Conservation (phyloP, 1,284 basidiomycete species). For the Schizopora paradoxa region DNA sequence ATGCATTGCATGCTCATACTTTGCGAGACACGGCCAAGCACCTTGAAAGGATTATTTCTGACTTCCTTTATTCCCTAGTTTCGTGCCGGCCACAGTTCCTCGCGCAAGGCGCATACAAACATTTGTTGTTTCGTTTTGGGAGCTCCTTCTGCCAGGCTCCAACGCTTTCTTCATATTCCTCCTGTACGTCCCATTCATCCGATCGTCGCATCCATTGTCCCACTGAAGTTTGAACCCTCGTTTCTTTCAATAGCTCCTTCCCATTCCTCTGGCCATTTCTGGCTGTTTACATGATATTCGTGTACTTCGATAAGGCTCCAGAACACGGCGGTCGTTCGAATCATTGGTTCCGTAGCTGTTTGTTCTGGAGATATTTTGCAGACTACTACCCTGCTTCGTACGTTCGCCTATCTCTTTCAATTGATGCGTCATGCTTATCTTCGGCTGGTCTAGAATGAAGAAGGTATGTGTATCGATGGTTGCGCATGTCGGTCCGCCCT, state of each 20-base stretch:
- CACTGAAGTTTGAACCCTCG: constrained; percentile 2
- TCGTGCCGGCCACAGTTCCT: constrained; percentile 72
- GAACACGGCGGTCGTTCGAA: constrained; percentile 74
- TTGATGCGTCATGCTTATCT: constrained; percentile 8
- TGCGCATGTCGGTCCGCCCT: not conserved
- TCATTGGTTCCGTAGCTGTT: constrained; percentile 68
- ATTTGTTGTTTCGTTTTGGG: constrained; percentile 84
- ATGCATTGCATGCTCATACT: not conserved
- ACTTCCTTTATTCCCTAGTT: constrained; percentile 38
- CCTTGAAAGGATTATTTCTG: constrained; percentile 6
- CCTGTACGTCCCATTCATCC: constrained; percentile 49
- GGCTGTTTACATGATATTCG: constrained; percentile 81
- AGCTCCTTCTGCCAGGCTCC: constrained; percentile 69
- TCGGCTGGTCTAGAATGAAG: constrained; percentile 38
- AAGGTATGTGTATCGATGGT: constrained; percentile 49
- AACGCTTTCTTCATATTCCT: constrained; percentile 71
- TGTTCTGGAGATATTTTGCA: constrained; percentile 82
- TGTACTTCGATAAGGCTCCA: constrained; percentile 70
- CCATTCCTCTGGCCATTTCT: constrained; percentile 87
- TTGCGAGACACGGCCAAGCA: not conserved
- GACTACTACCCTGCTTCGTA: constrained; percentile 91
- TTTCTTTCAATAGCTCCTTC: constrained; percentile 60
- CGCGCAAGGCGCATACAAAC: constrained; percentile 79
- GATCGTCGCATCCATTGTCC: constrained; percentile 5
- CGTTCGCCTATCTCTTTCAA: constrained; percentile 32